These are phyloP conservation scores for Sporothrix schenckii DNA, from an alignment of 2,329 filamentous ascomycete genomes.

Conservation along the genomic window DNA sequence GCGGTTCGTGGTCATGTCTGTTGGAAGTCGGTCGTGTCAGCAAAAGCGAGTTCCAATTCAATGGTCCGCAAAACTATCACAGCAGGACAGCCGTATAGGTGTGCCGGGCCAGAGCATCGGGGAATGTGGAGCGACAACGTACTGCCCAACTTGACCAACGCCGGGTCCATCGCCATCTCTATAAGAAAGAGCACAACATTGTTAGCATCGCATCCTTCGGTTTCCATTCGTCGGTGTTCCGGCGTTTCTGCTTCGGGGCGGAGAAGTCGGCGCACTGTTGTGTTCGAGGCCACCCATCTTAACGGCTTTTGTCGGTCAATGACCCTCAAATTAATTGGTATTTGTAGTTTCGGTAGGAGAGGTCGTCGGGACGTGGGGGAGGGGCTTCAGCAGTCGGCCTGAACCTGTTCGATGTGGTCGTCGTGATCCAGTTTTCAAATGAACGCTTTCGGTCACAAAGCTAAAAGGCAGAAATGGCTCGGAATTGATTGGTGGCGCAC, in stretches of 20 bases:
- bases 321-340: conserved; percentile 19
- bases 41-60: conserved; percentile 31
- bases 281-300: conserved; percentile 52
- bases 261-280: conserved; percentile 44
- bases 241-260: neutral
- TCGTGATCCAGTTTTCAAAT: conserved; percentile 8
- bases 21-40: neutral
- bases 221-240: neutral
- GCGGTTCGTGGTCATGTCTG: conserved; percentile 81
- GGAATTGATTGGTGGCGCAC: conserved; percentile 34
- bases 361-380: neutral
- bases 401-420: neutral
- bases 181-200: conserved; percentile 30
- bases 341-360: neutral
- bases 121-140: conserved; percentile 38
- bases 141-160: conserved; percentile 52
- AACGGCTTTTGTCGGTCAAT: conserved; percentile 35
- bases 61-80: neutral
- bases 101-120: neutral
- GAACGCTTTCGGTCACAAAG: conserved; percentile 19
- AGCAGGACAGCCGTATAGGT: neutral
- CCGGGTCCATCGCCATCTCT: conserved; percentile 54
- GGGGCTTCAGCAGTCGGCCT: neutral
- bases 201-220: conserved; percentile 6
- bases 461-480: conserved; percentile 32